Evolutionary conservation across 306 rosid species (phyloP).

Genomic region (Castanospermum australe): DNA sequence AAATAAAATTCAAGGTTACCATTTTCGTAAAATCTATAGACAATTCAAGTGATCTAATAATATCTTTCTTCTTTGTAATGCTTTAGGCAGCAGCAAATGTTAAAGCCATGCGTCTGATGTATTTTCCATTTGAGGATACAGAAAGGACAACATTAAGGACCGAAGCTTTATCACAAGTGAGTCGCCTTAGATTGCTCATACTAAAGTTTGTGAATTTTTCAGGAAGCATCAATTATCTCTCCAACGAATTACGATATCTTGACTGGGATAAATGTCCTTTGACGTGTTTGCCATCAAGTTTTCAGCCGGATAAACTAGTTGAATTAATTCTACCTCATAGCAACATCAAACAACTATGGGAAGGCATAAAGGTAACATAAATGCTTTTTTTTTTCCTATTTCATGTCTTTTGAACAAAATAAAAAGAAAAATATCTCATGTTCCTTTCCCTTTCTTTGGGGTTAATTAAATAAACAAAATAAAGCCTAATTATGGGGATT

Average conservation of each 20-base stretch:
- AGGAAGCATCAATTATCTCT: neutral
- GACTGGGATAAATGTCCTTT: neutral
- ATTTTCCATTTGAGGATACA: neutral
- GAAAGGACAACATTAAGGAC: neutral
- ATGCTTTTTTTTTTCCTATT: neutral
- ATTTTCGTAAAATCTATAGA: neutral
- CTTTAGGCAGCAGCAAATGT: neutral
- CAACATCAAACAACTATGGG: conserved; percentile 8
- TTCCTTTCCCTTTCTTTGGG: too few species aligned
- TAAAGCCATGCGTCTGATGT: neutral
- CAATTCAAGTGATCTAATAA: neutral
- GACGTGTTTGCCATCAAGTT: neutral
- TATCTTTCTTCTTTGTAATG: neutral
- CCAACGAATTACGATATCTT: neutral
- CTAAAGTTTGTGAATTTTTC: neutral
- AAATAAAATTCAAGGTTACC: too few species aligned
- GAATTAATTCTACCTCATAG: neutral
- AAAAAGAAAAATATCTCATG: neutral
- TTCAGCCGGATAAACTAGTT: neutral
- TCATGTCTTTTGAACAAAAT: neutral
- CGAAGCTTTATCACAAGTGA: neutral
- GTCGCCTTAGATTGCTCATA: neutral
- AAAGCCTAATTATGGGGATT: neutral
- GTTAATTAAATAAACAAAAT: too few species aligned
- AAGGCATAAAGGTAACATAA: neutral